Conservation (phyloP, 139 green algal species). For the Microglena sp. region DNA sequence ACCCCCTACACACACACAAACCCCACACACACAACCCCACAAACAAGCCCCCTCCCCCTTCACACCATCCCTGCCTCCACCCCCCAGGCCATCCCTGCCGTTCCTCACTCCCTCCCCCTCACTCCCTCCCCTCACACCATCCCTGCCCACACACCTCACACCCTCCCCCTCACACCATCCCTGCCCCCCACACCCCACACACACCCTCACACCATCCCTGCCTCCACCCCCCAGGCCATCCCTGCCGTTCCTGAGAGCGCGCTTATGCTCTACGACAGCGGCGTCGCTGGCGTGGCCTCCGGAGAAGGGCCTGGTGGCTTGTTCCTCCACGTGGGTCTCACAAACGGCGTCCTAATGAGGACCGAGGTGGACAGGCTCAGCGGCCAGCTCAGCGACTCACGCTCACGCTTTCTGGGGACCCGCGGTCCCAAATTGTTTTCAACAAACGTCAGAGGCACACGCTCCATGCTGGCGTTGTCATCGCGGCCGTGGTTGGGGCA, state of each 20-base stretch:
- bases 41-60: no score
- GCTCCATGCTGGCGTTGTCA: conserved; percentile 87
- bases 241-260: conserved; percentile 53
- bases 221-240: conserved; percentile 42
- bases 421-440: conserved; percentile 69
- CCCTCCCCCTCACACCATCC: no score
- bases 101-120: no score
- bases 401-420: conserved; percentile 88
- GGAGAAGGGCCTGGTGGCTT: conserved; percentile 56
- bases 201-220: no score
- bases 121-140: no score
- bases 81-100: no score
- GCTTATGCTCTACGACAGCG: conserved; percentile 60
- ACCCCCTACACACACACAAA: no score
- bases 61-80: no score
- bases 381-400: conserved; percentile 53
- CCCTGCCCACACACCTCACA: no score
- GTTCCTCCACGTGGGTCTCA: conserved; percentile 87
- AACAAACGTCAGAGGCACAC: conserved; percentile 49
- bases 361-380: conserved; percentile 73
- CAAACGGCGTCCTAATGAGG: conserved; percentile 89
- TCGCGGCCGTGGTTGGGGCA: conserved; percentile 91
- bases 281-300: no score
- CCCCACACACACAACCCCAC: no score
- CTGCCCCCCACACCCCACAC: no score